Base-by-base conservation (phyloP, 176 grass and related monocot species). In the Cenchrus purpureus region DNA sequence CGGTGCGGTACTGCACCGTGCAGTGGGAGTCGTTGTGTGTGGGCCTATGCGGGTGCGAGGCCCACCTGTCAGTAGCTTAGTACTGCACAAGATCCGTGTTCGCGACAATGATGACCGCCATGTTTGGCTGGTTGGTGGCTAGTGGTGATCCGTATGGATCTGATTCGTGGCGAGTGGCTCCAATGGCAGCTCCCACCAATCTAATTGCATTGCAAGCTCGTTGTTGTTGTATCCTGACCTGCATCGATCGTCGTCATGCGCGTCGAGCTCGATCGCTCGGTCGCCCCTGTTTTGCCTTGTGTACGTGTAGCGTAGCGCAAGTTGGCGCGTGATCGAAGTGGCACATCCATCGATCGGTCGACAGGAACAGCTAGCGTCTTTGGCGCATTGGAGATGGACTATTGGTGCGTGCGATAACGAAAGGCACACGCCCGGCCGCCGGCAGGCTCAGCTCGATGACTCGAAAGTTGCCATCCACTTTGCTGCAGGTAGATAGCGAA, bases 301-400 rank as follows among this genome's bases (percentile, higher is more conserved):
- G 44, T 6, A 46, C 12, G n/a, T 10, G 22, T 10, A 51, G 45
- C 22, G 16, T 60, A 71, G 44, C 53, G 55, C 84, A 82, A 87
- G 28, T 83, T 88, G 86, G 85, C 37, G 2, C 9, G 31, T 28
- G 60, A 25, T 31, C 31, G 76, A 65, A 74, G 85, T 77, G 79
- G 86, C 71, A 19, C 86, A 40, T 32, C 31, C 37, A 40, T 4
- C 37, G 0, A 40, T 40, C 37, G 37, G 31, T 77, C 64, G 55
- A 79, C 50, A 76, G 42, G 61, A 73, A 83, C 65, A 31, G 14
- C 79, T 56, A 31, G 14, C 73, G 20, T 65, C n/a, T 32, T 83
- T 52, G 62, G 45, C 43, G 31, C 43, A 79, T 70, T 58, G 56
- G 56, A 58, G 56, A 42, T 75, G 52, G 50, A 55, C 31, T n/a